Evolutionary conservation across 495 filamentous ascomycete species (phyloP).

Genomic region (Xylaria cubensis): DNA sequence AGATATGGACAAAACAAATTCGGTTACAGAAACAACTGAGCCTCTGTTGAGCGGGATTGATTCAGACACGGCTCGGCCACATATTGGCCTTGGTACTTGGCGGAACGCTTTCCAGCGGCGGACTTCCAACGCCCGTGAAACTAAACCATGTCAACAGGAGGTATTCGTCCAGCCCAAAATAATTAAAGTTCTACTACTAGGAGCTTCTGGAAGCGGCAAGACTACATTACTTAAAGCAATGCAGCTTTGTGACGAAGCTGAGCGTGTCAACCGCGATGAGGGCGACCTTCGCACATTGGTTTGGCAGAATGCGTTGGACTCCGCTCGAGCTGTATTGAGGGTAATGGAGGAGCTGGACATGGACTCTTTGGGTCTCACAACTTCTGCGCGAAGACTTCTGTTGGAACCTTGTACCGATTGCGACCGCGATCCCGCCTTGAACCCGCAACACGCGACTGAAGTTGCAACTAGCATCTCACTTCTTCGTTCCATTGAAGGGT

Average conservation of each 20-base stretch:
- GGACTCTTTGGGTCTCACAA: neutral
- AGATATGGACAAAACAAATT: neutral
- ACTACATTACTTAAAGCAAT: slow-evolving; percentile 9
- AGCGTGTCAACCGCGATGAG: neutral
- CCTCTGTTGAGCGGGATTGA: neutral
- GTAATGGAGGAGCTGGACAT: neutral
- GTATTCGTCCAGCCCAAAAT: too few relatives aligned
- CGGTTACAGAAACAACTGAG: neutral
- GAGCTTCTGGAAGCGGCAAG: slow-evolving; percentile 13
- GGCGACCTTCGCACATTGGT: neutral
- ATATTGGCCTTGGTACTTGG: neutral
- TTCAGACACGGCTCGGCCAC: neutral
- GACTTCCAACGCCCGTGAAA: neutral
- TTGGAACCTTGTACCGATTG: neutral
- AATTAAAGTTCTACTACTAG: slow-evolving; percentile 7
- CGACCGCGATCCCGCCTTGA: slow-evolving; percentile 1
- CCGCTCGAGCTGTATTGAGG: neutral
- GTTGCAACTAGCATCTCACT: neutral
- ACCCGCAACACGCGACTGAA: neutral
- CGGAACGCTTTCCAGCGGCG: slow-evolving; percentile 1
- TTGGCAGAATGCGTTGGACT: slow-evolving; percentile 7
- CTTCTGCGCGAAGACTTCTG: neutral
- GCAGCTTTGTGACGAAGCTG: neutral
- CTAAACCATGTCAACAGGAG: neutral
- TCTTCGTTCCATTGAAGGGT: neutral